Evolutionary conservation across 106 monocot species (phyloP).

Genomic region (Dendrobium catenatum): DNA sequence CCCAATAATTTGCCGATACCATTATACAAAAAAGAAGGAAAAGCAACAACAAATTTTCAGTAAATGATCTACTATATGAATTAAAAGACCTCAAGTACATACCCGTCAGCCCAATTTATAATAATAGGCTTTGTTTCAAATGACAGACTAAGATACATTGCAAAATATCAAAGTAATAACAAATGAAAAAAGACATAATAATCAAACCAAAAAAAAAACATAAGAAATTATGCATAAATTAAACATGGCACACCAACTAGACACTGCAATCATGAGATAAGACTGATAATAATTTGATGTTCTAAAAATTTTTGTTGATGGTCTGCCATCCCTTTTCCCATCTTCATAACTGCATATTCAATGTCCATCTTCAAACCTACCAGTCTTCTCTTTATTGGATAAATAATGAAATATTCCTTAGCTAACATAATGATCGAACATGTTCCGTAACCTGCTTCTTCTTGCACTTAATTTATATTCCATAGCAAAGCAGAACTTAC

Average conservation of each 20-base stretch:
- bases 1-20: too few relatives aligned
- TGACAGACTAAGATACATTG: too few relatives aligned
- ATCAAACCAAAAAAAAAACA: too few relatives aligned
- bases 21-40: too few relatives aligned
- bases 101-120: too few relatives aligned
- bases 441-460: background rate
- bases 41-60: background rate
- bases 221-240: background rate
- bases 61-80: background rate
- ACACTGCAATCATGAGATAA: background rate
- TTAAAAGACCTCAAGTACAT: too few relatives aligned
- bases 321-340: background rate
- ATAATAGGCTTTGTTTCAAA: too few relatives aligned
- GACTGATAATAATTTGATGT: background rate
- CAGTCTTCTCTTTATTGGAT: too few relatives aligned
- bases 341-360: background rate
- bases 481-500: background rate
- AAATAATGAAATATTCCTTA: background rate
- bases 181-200: too few relatives aligned
- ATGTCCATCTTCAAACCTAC: background rate
- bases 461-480: background rate
- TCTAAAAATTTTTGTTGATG: background rate
- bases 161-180: too few relatives aligned
- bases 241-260: background rate
- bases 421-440: background rate